Percentiles rank a stretch among this genome's conserved stretches.
Conservation (phyloP, 2,329 filamentous ascomycete genomes). For the Diatrype stigma region DNA sequence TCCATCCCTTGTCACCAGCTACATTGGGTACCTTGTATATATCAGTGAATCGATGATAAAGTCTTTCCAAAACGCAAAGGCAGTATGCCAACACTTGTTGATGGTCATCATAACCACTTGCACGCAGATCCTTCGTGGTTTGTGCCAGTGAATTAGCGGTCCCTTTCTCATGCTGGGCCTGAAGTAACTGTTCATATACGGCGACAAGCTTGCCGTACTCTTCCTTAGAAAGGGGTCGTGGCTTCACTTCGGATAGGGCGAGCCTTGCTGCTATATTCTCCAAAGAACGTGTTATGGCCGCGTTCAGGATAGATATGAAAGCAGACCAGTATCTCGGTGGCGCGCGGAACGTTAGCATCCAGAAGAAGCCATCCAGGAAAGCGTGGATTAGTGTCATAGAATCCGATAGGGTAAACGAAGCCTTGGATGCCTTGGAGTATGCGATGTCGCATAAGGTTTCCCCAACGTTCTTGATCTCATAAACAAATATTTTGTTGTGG, state of each 20-base stretch:
- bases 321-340: slow-evolving; percentile 19
- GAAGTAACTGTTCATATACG: not conserved
- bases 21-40: not conserved
- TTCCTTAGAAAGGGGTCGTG: slow-evolving; percentile 14
- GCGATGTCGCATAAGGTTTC: slow-evolving; percentile 45
- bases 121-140: slow-evolving; percentile 7
- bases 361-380: slow-evolving; percentile 23
- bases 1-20: not conserved
- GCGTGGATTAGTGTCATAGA: slow-evolving; percentile 36
- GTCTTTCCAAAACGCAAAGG: slow-evolving; percentile 22
- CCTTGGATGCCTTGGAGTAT: slow-evolving; percentile 37
- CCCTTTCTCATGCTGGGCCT: slow-evolving; percentile 4
- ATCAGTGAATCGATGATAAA: slow-evolving; percentile 26
- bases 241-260: slow-evolving; percentile 1
- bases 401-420: slow-evolving; percentile 30
- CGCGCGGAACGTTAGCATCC: slow-evolving; percentile 17
- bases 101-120: slow-evolving; percentile 1
- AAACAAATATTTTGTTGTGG: slow-evolving; percentile 10
- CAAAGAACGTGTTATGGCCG: slow-evolving; percentile 15
- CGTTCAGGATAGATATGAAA: slow-evolving; percentile 25
- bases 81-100: slow-evolving; percentile 20
- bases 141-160: slow-evolving; percentile 3
- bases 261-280: slow-evolving; percentile 1
- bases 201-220: slow-evolving; percentile 10
- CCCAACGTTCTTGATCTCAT: slow-evolving; percentile 32